Evolutionary conservation across 2,329 filamentous ascomycete genomes (phyloP).

Genomic region (Xenoacremonium recifei): DNA sequence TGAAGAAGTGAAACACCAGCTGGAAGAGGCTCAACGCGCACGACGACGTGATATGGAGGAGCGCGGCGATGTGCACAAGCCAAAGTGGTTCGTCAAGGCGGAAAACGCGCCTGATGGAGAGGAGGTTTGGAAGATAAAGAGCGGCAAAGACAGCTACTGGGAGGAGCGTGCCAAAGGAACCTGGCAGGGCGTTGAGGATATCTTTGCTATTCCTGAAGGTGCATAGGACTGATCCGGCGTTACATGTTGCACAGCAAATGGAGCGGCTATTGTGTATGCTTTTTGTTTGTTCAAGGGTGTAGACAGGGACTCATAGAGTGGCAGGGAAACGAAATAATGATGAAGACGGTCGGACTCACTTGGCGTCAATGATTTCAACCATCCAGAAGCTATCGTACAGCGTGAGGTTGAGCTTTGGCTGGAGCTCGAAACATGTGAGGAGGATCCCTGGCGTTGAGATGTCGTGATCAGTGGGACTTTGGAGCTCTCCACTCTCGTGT

Average conservation of each 20-base stretch:
- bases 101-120: constrained; percentile 58
- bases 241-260: neutral
- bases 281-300: too few species aligned
- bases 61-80: constrained; percentile 67
- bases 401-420: too few species aligned
- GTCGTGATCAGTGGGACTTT: too few species aligned
- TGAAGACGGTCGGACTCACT: too few species aligned
- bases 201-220: constrained; percentile 40
- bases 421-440: too few species aligned
- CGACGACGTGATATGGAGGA: constrained; percentile 75
- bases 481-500: too few species aligned
- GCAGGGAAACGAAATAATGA: too few species aligned
- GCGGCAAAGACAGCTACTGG: constrained; percentile 90
- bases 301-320: too few species aligned
- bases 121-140: constrained; percentile 73
- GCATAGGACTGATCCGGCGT: constrained; percentile 14
- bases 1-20: constrained; percentile 74
- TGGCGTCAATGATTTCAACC: too few species aligned
- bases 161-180: constrained; percentile 70
- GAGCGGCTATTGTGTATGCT: neutral
- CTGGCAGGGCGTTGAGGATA: constrained; percentile 59
- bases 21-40: constrained; percentile 83
- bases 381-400: too few species aligned
- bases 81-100: constrained; percentile 81
- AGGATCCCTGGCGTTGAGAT: too few species aligned